Percentiles rank a stretch among this genome's conserved stretches.
phyloP scores from a whole-genome alignment of 768 basidiomycete genomes.

The Tylopilus vinaceipallidus region DNA sequence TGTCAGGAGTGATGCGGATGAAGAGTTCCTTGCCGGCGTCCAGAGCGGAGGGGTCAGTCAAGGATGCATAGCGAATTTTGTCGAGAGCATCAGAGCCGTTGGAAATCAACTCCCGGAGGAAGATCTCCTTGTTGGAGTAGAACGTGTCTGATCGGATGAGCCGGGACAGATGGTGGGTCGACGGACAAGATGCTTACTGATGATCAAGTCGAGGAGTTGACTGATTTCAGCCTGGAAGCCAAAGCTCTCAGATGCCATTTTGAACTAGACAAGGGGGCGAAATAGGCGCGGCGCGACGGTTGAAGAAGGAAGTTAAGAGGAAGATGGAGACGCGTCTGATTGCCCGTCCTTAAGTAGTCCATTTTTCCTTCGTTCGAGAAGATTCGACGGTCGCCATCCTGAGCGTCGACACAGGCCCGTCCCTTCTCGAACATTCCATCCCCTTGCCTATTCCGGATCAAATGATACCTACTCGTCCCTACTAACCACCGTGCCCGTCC shows the following conservation, averaged over 20 bases:
- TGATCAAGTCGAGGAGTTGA: constrained; percentile 97
- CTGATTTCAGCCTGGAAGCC: constrained; percentile 99
- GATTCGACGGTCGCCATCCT: constrained; percentile 35
- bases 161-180: not conserved
- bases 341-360: constrained; percentile 37
- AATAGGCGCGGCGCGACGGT: constrained; percentile 10
- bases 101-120: constrained; percentile 97
- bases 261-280: constrained; percentile 14
- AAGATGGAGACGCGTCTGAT: constrained; percentile 18
- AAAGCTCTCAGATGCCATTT: constrained; percentile 83
- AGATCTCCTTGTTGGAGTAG: constrained; percentile 99
- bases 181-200: constrained; percentile 59
- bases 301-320: constrained; percentile 7
- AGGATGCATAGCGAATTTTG: constrained; percentile 96
- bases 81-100: constrained; percentile 98
- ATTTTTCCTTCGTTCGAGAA: constrained; percentile 40
- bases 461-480: not conserved
- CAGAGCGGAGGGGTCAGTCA: constrained; percentile 89
- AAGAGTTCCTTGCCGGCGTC: constrained; percentile 89
- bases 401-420: constrained; percentile 6
- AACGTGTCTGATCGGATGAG: constrained; percentile 73
- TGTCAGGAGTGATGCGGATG: constrained; percentile 94
- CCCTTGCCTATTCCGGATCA: constrained; percentile 26
- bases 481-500: constrained; percentile 27
- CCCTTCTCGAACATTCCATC: constrained; percentile 38